These are phyloP conservation scores for Hyparrhenia diplandra DNA, from an alignment of 176 grass and related monocot species.

Conservation along the genomic window DNA sequence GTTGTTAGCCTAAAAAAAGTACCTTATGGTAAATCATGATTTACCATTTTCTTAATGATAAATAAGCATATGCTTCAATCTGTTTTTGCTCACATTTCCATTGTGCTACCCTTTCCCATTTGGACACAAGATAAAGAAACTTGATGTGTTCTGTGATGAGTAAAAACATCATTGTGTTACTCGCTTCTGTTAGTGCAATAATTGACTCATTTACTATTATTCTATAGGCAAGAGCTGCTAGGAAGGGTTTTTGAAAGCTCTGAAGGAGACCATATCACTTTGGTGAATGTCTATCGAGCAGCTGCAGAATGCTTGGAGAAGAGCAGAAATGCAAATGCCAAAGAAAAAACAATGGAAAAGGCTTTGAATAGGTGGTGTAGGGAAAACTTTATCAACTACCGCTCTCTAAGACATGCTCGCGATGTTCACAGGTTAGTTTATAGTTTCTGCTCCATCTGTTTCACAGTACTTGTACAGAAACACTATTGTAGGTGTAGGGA, in stretches of 20 bases:
- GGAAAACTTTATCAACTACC: conserved; percentile 87
- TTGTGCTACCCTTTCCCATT: neutral
- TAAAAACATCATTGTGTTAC: neutral
- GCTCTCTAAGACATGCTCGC: conserved; percentile 64
- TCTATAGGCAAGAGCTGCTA: conserved; percentile 79
- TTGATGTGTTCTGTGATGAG: neutral
- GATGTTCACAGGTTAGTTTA: conserved; percentile 79
- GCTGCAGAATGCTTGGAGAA: conserved; percentile 77
- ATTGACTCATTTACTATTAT: neutral
- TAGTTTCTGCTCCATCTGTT: neutral
- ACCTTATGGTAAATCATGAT: neutral
- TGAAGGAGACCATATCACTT: conserved; percentile 81
- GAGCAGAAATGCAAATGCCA: conserved; percentile 70
- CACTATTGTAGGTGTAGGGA: neutral
- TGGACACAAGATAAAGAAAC: neutral
- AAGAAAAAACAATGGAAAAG: conserved; percentile 86
- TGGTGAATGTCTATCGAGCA: conserved; percentile 78
- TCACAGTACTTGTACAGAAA: neutral
- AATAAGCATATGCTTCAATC: neutral
- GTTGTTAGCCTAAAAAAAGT: neutral
- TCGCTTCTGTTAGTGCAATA: neutral
- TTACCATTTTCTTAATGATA: neutral
- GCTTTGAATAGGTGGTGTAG: conserved; percentile 84
- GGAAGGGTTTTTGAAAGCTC: conserved; percentile 83
- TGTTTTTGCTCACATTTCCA: neutral